These are phyloP conservation scores for Phyllosticta citriasiana DNA, from an alignment of 2,329 filamentous ascomycete species.

Conservation along the genomic window DNA sequence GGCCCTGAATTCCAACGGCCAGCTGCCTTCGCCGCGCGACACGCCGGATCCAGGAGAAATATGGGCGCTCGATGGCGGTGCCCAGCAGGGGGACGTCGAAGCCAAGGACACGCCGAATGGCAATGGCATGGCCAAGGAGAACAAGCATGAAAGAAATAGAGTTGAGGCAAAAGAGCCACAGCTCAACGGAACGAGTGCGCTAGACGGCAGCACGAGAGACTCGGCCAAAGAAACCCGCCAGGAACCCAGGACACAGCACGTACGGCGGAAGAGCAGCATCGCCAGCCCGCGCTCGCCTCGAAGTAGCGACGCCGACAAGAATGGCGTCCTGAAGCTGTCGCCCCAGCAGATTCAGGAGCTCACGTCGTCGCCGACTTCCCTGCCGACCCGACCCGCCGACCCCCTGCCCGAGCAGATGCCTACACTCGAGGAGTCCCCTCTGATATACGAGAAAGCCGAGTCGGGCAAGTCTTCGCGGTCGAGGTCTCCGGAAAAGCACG, in stretches of 20 bases:
- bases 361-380: conserved; percentile 43
- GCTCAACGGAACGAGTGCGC: background rate
- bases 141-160: conserved; percentile 2
- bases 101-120: background rate
- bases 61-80: background rate
- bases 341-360: conserved; percentile 46
- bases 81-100: background rate
- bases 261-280: conserved; percentile 1
- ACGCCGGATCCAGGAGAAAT: conserved; percentile 1
- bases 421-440: conserved; percentile 1
- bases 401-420: conserved; percentile 25
- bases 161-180: conserved; percentile 1
- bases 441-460: conserved; percentile 1
- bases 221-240: background rate
- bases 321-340: conserved; percentile 43
- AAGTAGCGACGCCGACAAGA: conserved; percentile 7
- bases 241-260: background rate
- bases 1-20: conserved; percentile 11
- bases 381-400: conserved; percentile 38
- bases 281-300: conserved; percentile 1
- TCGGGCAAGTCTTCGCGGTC: background rate
- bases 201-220: background rate
- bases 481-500: background rate
- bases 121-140: background rate
- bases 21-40: conserved; percentile 21